phyloP scores from a whole-genome alignment of 768 basidiomycete genomes.

The Chalciporus sphaerocephalus region DNA sequence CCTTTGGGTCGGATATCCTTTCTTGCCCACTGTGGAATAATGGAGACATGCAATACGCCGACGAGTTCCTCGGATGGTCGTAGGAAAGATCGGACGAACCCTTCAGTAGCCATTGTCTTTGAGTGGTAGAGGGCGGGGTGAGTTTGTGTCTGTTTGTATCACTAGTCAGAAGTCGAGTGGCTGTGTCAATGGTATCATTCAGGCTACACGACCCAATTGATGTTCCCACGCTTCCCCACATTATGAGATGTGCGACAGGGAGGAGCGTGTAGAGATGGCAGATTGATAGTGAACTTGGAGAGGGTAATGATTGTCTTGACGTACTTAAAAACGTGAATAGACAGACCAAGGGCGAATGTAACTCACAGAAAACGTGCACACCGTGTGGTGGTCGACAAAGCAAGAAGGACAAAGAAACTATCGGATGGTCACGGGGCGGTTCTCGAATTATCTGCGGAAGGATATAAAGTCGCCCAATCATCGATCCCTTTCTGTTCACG shows the following conservation, averaged over 20 bases:
- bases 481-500: neutral
- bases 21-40: conserved; percentile 6
- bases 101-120: conserved; percentile 9
- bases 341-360: neutral
- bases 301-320: neutral
- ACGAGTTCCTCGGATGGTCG: conserved; percentile 45
- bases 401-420: neutral
- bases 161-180: too few species aligned
- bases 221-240: conserved; percentile 32
- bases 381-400: neutral
- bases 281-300: neutral
- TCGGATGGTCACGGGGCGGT: conserved; percentile 8
- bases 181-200: neutral
- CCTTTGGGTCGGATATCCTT: neutral
- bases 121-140: neutral
- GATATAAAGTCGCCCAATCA: conserved; percentile 19
- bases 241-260: neutral
- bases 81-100: conserved; percentile 24
- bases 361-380: neutral
- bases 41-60: conserved; percentile 40
- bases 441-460: conserved; percentile 1
- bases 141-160: neutral
- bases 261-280: neutral
- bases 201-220: conserved; percentile 4
- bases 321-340: conserved; percentile 1